phyloP scores from a whole-genome alignment of 202 grass and related monocot genomes.

The Dendrocalamus latiflorus region DNA sequence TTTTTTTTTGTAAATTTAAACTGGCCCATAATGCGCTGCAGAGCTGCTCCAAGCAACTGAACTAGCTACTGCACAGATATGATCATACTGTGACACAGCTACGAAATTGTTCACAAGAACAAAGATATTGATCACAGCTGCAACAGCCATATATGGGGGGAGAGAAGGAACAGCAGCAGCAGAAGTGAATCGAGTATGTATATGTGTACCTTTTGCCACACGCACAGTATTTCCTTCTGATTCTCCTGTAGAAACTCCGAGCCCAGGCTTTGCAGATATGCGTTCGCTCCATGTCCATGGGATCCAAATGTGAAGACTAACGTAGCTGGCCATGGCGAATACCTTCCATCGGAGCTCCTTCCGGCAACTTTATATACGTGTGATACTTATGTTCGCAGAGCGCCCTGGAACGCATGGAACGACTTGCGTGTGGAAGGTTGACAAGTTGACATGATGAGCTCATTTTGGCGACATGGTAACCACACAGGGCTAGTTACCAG shows the following conservation, averaged over 20 bases:
- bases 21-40: not conserved
- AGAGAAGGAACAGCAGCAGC: not conserved
- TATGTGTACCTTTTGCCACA: not conserved
- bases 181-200: not conserved
- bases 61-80: not conserved
- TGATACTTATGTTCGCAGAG: not conserved
- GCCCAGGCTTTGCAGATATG: not conserved
- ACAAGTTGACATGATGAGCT: constrained; percentile 25
- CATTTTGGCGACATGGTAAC: constrained; percentile 37
- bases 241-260: not conserved
- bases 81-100: not conserved
- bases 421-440: not conserved
- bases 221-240: not conserved
- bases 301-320: not conserved
- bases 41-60: not conserved
- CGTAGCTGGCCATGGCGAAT: not conserved
- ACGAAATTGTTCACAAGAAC: not conserved
- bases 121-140: not conserved
- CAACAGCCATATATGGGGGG: not conserved
- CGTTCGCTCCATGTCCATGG: not conserved
- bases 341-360: not conserved
- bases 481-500: not conserved
- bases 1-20: not conserved
- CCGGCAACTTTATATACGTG: not conserved
- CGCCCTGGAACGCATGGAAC: not conserved